Percentiles rank a stretch among this genome's conserved stretches.
Conservation (phyloP, 2,329 filamentous ascomycete genomes). For the Aspergillus pseudoglaucus region DNA sequence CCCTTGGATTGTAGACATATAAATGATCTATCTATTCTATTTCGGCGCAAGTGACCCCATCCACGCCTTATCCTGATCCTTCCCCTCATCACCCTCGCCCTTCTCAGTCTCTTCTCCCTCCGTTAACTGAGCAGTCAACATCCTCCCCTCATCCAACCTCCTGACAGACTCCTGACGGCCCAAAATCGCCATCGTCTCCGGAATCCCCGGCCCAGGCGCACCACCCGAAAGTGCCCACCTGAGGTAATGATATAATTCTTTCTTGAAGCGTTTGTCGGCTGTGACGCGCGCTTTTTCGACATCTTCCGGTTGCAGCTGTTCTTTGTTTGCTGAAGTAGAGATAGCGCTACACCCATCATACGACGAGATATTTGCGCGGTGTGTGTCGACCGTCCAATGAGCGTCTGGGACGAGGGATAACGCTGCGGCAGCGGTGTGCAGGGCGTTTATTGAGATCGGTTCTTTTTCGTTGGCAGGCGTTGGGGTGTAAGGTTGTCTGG, state of each 20-base stretch:
- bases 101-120: background rate
- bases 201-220: constrained; percentile 47
- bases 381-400: constrained; percentile 36
- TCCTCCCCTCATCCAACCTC: constrained; percentile 38
- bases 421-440: constrained; percentile 41
- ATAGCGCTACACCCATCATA: constrained; percentile 21
- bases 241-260: constrained; percentile 49
- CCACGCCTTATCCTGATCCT: constrained; percentile 22
- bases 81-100: background rate
- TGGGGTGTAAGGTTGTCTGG: constrained; percentile 19
- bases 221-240: constrained; percentile 52
- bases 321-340: background rate
- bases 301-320: constrained; percentile 12
- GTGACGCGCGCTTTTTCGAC: constrained; percentile 9
- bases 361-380: constrained; percentile 34
- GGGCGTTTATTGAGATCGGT: constrained; percentile 26
- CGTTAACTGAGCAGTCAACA: constrained; percentile 18
- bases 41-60: constrained; percentile 28
- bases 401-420: constrained; percentile 35
- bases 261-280: constrained; percentile 34
- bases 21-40: background rate
- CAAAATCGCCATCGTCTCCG: constrained; percentile 49
- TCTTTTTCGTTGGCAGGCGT: constrained; percentile 3
- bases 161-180: constrained; percentile 47
- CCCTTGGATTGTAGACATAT: background rate